Conservation (phyloP, 1,139 yeast genomes). For the Kluyveromyces sp. region DNA sequence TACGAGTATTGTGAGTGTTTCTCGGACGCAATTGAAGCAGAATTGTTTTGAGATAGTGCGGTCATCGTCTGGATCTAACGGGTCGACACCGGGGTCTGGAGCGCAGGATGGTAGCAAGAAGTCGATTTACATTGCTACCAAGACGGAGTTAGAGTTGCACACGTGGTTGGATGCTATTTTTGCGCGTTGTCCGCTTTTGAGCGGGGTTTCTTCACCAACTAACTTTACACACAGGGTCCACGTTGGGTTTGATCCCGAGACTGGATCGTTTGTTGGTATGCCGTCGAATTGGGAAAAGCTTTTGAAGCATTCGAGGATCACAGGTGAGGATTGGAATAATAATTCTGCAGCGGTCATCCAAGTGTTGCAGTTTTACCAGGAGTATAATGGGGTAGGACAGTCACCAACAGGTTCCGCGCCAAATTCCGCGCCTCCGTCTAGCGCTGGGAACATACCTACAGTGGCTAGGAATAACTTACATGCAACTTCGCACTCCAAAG, state of each 20-base stretch:
- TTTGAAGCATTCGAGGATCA: constrained; percentile 68
- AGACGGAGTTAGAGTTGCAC: constrained; percentile 70
- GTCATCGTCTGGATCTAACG: constrained; percentile 9
- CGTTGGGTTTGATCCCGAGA: constrained; percentile 57
- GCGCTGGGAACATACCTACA: constrained; percentile 7
- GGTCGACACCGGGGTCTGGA: constrained; percentile 16
- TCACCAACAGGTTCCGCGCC: constrained; percentile 4
- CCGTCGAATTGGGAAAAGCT: constrained; percentile 75
- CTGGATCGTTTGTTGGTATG: constrained; percentile 68
- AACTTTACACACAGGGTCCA: constrained; percentile 70
- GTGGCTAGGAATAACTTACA: constrained; percentile 4
- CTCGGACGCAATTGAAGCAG: constrained; percentile 59
- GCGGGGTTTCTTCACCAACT: constrained; percentile 72
- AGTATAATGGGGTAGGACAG: constrained; percentile 28
- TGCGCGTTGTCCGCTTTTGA: constrained; percentile 75
- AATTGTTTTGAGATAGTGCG: constrained; percentile 76
- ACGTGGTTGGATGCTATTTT: constrained; percentile 91
- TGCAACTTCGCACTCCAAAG: constrained; percentile 3
- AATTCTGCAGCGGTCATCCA: constrained; percentile 85
- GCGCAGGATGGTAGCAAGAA: constrained; percentile 36
- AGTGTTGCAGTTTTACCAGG: constrained; percentile 76
- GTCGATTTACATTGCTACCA: constrained; percentile 67
- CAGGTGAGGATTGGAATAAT: constrained; percentile 76
- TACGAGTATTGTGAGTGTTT: constrained; percentile 47
- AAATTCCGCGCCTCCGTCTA: not conserved